These are phyloP conservation scores for Syzygium aromaticum DNA, from an alignment of 345 rosid genomes.

Conservation along the genomic window DNA sequence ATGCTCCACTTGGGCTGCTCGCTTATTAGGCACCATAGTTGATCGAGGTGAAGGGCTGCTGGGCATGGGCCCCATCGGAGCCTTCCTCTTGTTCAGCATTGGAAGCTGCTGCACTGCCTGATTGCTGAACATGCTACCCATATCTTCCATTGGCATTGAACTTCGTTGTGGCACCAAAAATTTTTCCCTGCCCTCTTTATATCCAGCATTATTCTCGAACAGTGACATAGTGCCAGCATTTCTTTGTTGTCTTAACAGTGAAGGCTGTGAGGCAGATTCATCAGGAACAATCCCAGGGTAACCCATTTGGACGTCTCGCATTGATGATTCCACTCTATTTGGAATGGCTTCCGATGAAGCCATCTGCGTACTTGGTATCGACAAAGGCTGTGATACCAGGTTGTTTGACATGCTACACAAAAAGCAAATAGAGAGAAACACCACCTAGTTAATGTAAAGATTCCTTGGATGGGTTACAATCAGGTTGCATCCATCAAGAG, in stretches of 20 bases:
- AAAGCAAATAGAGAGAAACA: background rate
- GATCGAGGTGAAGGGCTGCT: slow-evolving; percentile 21
- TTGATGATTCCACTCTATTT: slow-evolving; percentile 22
- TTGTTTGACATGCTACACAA: slow-evolving; percentile 38
- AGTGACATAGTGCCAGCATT: slow-evolving; percentile 4
- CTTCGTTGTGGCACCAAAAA: slow-evolving; percentile 16
- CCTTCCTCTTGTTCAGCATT: slow-evolving; percentile 43
- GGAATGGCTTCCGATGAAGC: slow-evolving; percentile 35
- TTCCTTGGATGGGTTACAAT: background rate
- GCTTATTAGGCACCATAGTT: slow-evolving; percentile 36
- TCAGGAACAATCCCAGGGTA: slow-evolving; percentile 13
- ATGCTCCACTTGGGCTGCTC: slow-evolving; percentile 42
- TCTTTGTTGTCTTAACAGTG: slow-evolving; percentile 12
- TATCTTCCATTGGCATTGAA: slow-evolving; percentile 19
- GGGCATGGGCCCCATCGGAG: slow-evolving; percentile 28
- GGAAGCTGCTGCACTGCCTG: slow-evolving; percentile 26
- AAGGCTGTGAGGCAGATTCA: slow-evolving; percentile 10
- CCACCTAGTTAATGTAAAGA: background rate
- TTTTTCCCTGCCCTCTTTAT: slow-evolving; percentile 8
- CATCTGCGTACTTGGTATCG: slow-evolving; percentile 27
- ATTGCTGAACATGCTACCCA: slow-evolving; percentile 18
- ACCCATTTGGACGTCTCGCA: slow-evolving; percentile 28
- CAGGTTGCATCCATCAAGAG: background rate
- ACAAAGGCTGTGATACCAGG: slow-evolving; percentile 37
- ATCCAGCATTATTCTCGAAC: background rate